These are phyloP conservation scores for Elaeis guineensis DNA, from an alignment of 176 grass and related monocot species.

Conservation along the genomic window DNA sequence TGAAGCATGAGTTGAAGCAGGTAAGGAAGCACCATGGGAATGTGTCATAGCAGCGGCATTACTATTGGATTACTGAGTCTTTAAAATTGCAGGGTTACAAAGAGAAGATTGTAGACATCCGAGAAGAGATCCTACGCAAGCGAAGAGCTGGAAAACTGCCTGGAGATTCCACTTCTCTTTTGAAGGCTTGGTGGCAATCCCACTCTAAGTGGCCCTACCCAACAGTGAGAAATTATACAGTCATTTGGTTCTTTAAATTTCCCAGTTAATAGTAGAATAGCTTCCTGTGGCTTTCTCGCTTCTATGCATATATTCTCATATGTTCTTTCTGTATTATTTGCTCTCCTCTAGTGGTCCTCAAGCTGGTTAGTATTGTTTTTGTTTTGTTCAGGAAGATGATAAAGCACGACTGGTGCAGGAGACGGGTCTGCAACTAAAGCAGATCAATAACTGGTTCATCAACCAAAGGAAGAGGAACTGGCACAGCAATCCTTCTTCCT, in stretches of 20 bases:
- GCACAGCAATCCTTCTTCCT: conserved; percentile 63
- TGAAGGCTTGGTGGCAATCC: conserved; percentile 70
- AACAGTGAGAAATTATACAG: conserved; percentile 27
- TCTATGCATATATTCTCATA: too few species aligned
- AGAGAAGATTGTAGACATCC: conserved; percentile 59
- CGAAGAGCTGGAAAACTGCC: conserved; percentile 63
- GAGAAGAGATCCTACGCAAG: conserved; percentile 70
- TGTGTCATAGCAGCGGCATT: too few species aligned
- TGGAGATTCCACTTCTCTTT: conserved; percentile 56
- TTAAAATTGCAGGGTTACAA: conserved; percentile 46
- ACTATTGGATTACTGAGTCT: too few species aligned
- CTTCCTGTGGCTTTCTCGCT: too few species aligned
- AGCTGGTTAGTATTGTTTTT: not conserved
- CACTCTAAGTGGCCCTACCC: conserved; percentile 72
- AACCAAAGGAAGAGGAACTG: conserved; percentile 77
- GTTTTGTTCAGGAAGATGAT: conserved; percentile 49
- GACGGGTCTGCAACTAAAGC: conserved; percentile 59
- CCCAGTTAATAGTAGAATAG: too few species aligned
- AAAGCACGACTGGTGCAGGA: conserved; percentile 68
- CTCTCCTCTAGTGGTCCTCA: too few species aligned
- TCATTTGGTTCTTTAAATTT: too few species aligned
- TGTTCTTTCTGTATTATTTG: too few species aligned
- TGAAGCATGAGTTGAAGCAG: conserved; percentile 65
- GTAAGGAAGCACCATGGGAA: conserved; percentile 5
- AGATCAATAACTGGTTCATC: conserved; percentile 76